Percentiles rank a stretch among this genome's conserved stretches.
Conservation (phyloP, 441 rosid genomes). For the Euphorbia neoarborescens region DNA sequence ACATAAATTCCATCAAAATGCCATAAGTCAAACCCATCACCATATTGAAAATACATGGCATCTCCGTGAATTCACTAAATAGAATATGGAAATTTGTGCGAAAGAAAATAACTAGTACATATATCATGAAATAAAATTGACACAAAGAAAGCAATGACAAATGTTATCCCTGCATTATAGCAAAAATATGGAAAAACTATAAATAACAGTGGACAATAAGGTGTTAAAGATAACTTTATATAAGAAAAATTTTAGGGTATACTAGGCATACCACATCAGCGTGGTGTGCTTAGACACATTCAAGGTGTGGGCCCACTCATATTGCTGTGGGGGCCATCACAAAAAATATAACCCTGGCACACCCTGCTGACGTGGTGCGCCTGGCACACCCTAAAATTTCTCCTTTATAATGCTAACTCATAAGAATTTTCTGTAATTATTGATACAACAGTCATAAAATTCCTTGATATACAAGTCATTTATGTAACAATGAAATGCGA, state of each 20-base stretch:
- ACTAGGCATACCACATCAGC: no score
- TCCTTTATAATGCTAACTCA: background rate
- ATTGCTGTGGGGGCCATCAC: no score
- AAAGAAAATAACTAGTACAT: conserved; percentile 6
- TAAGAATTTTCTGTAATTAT: background rate
- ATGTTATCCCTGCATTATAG: conserved; percentile 48
- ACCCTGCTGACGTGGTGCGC: no score
- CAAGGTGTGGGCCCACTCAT: no score
- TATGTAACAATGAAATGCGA: no score
- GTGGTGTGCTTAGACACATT: no score
- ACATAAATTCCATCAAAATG: background rate
- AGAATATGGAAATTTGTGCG: background rate
- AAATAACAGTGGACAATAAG: background rate
- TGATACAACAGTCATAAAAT: background rate
- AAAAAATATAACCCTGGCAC: no score
- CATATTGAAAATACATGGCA: background rate
- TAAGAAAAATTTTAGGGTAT: no score
- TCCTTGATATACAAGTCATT: background rate
- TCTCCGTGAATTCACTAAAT: background rate
- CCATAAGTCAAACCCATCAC: background rate
- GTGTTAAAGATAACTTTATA: no score
- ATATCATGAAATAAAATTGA: conserved; percentile 98
- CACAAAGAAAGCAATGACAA: conserved; percentile 63
- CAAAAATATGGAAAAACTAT: background rate
- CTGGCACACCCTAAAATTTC: no score